phyloP scores from a whole-genome alignment of 1,284 basidiomycete genomes.

The Tremellales sp. region DNA sequence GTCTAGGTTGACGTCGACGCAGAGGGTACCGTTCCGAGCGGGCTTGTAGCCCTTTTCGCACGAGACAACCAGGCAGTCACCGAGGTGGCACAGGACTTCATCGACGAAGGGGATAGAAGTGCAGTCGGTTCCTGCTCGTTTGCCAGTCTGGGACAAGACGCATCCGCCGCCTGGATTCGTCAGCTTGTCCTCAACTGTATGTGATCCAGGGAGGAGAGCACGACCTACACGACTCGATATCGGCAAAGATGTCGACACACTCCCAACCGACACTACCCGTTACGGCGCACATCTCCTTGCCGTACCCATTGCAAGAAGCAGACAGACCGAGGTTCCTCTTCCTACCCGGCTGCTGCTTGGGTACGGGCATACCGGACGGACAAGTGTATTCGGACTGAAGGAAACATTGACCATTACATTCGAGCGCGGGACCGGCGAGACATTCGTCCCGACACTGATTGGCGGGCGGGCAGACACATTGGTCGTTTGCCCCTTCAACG shows the following conservation, averaged over 20 bases:
- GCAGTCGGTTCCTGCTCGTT: constrained; percentile 21
- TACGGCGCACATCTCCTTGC: neutral
- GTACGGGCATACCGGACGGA: constrained; percentile 12
- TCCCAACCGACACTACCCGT: constrained; percentile 8
- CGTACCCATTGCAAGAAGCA: neutral
- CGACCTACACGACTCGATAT: constrained; percentile 28
- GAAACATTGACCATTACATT: constrained; percentile 16
- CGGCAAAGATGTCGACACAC: constrained; percentile 19
- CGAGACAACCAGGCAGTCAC: constrained; percentile 17
- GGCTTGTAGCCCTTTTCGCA: constrained; percentile 14
- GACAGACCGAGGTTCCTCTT: neutral
- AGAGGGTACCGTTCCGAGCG: constrained; percentile 4
- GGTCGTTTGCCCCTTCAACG: neutral
- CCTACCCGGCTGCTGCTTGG: neutral
- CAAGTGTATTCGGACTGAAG: constrained; percentile 13
- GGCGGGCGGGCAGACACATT: neutral
- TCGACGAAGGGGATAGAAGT: constrained; percentile 20
- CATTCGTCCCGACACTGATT: neutral
- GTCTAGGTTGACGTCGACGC: too few species aligned
- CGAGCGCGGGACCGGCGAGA: constrained; percentile 3
- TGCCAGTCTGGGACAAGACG: constrained; percentile 5
- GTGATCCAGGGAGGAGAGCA: neutral
- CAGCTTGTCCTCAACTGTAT: neutral
- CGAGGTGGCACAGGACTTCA: constrained; percentile 16
- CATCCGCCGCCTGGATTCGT: constrained; percentile 24